Conservation (phyloP, 2,329 filamentous ascomycete species). For the Calonectria pteridis region DNA sequence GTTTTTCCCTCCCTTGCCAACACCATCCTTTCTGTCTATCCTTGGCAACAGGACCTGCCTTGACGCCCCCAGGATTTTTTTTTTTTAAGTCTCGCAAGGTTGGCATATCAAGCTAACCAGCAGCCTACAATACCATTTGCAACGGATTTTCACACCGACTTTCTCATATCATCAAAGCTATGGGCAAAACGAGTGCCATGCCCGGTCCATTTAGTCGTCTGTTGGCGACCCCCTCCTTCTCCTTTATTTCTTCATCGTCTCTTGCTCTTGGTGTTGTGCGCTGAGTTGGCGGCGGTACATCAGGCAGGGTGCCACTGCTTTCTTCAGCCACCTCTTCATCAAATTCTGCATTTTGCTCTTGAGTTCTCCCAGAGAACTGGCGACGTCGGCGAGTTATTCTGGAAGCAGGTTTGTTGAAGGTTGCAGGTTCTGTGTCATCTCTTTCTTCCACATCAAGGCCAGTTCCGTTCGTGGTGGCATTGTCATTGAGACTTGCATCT, state of each 20-base stretch:
- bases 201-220: background rate
- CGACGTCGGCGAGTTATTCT: background rate
- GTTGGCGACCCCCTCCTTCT: background rate
- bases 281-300: background rate
- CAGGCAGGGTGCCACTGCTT: background rate
- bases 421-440: background rate
- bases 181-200: background rate
- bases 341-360: background rate
- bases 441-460: too few relatives aligned
- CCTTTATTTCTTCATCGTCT: background rate
- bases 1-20: background rate
- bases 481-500: too few relatives aligned
- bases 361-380: too few relatives aligned
- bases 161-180: conserved; percentile 1
- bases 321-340: background rate
- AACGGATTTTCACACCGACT: background rate
- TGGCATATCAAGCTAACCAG: background rate
- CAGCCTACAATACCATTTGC: background rate
- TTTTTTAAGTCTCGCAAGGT: background rate
- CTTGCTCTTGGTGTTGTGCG: conserved; percentile 3
- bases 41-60: background rate
- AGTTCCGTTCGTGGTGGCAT: background rate
- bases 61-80: background rate
- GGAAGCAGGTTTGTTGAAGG: background rate
- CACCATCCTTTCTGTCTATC: background rate